A percentile compares a stretch with the other conserved stretches of the same genome.
Evolutionary conservation across 352 stramenopile genomes (phyloP).

Genomic region (Phytopythium oedochilum): DNA sequence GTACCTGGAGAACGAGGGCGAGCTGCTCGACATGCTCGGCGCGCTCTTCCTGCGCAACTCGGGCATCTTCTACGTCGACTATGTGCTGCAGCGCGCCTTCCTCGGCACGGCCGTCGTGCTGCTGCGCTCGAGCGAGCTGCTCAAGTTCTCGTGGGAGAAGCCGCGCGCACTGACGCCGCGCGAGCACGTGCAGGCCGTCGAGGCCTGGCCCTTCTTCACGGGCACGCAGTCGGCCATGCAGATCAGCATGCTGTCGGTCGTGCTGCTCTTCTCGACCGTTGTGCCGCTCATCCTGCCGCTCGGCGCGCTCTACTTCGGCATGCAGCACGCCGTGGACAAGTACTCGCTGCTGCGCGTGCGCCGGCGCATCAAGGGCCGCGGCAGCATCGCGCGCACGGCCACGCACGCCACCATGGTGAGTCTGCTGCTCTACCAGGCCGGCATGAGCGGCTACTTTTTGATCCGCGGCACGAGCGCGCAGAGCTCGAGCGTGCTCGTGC

Average conservation of each 20-base stretch:
- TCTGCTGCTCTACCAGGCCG: constrained; percentile 74
- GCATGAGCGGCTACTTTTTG: constrained; percentile 84
- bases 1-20: constrained; percentile 67
- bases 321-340: constrained; percentile 85
- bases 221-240: constrained; percentile 80
- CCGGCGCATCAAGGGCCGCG: constrained; percentile 77
- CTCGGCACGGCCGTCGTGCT: constrained; percentile 71
- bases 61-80: constrained; percentile 88
- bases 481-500: constrained; percentile 57
- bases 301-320: constrained; percentile 77
- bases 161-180: constrained; percentile 65
- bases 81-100: constrained; percentile 82
- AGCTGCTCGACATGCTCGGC: constrained; percentile 77
- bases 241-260: constrained; percentile 79
- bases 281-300: constrained; percentile 81
- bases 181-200: constrained; percentile 67
- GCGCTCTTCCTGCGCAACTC: constrained; percentile 87
- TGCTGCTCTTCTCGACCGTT: constrained; percentile 84
- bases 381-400: constrained; percentile 74
- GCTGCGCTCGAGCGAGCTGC: constrained; percentile 71
- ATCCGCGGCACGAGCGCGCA: constrained; percentile 72
- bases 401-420: constrained; percentile 79
- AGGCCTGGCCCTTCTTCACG: constrained; percentile 79
- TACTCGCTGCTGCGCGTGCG: constrained; percentile 78
- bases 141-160: constrained; percentile 80